Base-by-base conservation (phyloP, 768 basidiomycete species). In the Hygrocybe coccinea region DNA sequence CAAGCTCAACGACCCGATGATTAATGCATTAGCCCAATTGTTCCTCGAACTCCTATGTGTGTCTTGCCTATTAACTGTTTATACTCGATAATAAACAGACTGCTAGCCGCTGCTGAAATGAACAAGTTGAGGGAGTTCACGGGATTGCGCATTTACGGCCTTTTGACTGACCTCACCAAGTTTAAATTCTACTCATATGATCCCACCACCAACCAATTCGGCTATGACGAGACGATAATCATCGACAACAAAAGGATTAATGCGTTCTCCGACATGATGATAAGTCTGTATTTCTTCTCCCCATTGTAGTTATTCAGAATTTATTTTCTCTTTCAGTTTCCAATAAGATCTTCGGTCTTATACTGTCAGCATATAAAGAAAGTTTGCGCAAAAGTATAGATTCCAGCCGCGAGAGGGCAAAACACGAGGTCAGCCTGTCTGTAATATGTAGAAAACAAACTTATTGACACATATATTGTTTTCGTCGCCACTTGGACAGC, bases 111-210 rank as follows among this genome's bases (percentile, higher is more conserved):
- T 52, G 61, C 59, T 51, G 41, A 54, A 62, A 29, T 12, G 34
- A 62, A 62, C 39, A 50, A 56, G 57, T 24, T 21, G n/a, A 53
- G 25, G 29, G 41, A 59, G 22, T 60, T 64, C 41, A 45, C 17
- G 38, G 50, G 47, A 29, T 56, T 64, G 38, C 61, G 64, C 38
- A 50, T 64, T 22, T 60, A 65, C 54, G 64, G 63, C 29, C 59
- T 65, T 37, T 59, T 65, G 11, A 65, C 64, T 25, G 57, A 65
- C 45, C 59, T 63, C 56, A 58, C 37, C 34, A 15, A 39, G 15
- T 65, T 65, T 41, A 29, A 56, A 22, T 62, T 62, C 41, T 65
- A 65, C 56, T 64, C 64, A 15, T 65, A 65, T 48, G 37, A 65
- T 58, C 63, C 64, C 47, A 19, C 41, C 35, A 36, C 59, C 54